Evolutionary conservation across 1,139 yeast species (phyloP), one percentile per base, ranked within the genome.

Genomic region (Yamadazyma epiphylla): DNA sequence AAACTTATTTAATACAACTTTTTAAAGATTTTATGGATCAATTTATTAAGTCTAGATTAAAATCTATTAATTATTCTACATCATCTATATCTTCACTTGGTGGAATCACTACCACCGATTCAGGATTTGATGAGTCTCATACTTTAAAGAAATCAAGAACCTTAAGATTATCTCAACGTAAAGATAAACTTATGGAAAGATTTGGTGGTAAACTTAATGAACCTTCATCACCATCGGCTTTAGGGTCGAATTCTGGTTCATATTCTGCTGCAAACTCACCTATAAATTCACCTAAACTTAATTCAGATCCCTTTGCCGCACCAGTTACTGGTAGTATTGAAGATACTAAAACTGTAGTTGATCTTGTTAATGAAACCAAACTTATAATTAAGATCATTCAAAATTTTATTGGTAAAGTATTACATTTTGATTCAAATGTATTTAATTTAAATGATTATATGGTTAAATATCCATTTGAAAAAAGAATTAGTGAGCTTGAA

Each of bases 401-500:
- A 43, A 78, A 74, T 43, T 79, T 86, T 37, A 50, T 82, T 12
- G 75, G 75, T 8, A 60, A 58, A 12, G 68, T 87, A 35, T 87
- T 88, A 59, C 94, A 85, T 41, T 59, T 80, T 31, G 74, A 79
- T 13, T 66, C 78, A 2, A 68, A 68, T 27, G 60, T 64, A 2
- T 58, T 58, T 12, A 65, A 64, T 20, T 82, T 76, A 41, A 58
- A 65, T 5, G 75, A 70, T 7, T 78, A 65, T 43, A 55, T 81
- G 14, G 52, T 56, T 9, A 45, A 46, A 10, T 46, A 53, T 20
- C 72, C 84, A 2, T 58, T 60, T 26, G 56, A 53, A n/a, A 50
- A 40, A 37, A 54, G 58, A 43, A 45, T 38, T 43, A 65, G 48
- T 37, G 58, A 46, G 25, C 36, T 60, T 25, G 60, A 58, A 11